Evolutionary conservation across 768 basidiomycete species (phyloP), one percentile per base, ranked within the genome.

Genomic region (Leccinum broughii): DNA sequence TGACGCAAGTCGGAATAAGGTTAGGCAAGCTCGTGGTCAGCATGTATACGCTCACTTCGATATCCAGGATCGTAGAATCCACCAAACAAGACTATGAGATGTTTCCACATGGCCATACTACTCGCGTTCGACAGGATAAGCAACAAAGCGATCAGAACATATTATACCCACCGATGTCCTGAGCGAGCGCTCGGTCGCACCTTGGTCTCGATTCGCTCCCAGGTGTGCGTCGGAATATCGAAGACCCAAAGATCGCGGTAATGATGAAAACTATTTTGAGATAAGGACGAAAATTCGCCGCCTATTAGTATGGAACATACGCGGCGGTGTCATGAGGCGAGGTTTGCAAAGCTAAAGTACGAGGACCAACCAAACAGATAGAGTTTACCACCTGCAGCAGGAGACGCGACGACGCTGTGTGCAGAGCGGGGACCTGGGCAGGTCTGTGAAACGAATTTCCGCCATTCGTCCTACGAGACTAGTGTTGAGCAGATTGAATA

Each of bases 221-320:
- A 96, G 0, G 81, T 75, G 62, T 92, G 90, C 0, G 86, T 87
- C 3, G 80, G 67, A 24, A 96, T 84, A 63, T 93, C 90, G 68
- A 95, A 95, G 51, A 82, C 82, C 90, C 95, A 95, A 68, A 95
- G 87, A 68, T 95, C 92, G 50, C 91, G 84, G 68, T 93, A 95
- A 66, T 95, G 92, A 62, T 93, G 90, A 72, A 95, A 93, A 0
- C 84, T 85, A 35, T 85, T 93, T 71, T 95, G 93, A 64, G 90
- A 81, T 6, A 92, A 71, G 1, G 89, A 90, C 0, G 92, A 92
- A 66, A 90, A 96, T 72, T 95, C 94, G 13, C 94, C 93, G 28
- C 91, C 88, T 88, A 60, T 28, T 0, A 1, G 13, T 66, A 44
- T 55, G 28, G 10, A 7, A 35, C 0, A 17, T 15, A 46, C 17